These are phyloP conservation scores for Stephania cephalantha DNA, from an alignment of 164 flowering plant species.

Conservation along the genomic window DNA sequence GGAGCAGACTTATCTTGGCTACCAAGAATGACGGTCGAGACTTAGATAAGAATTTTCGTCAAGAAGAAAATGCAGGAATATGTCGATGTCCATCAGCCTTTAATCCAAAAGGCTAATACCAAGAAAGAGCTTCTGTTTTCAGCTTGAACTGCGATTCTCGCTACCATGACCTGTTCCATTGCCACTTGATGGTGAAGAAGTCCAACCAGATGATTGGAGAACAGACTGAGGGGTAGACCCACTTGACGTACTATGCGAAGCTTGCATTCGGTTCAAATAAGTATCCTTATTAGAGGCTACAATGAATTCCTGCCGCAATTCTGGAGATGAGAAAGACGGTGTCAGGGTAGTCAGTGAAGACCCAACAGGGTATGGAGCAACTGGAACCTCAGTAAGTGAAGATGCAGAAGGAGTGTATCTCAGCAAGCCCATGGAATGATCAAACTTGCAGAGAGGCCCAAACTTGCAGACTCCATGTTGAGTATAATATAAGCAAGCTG, in stretches of 20 bases:
- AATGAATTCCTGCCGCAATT: constrained; percentile 48
- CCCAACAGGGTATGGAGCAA: constrained; percentile 88
- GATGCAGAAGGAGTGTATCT: constrained; percentile 95
- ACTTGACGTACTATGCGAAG: constrained; percentile 49
- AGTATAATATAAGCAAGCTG: constrained; percentile 60
- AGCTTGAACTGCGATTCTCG: constrained; percentile 34
- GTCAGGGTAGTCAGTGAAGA: constrained; percentile 71
- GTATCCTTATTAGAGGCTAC: constrained; percentile 50
- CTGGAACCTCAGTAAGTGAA: constrained; percentile 90
- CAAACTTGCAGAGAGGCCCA: constrained; percentile 80
- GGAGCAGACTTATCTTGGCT: constrained; percentile 10
- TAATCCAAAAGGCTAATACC: not conserved
- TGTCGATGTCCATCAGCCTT: not conserved
- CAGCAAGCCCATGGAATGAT: constrained; percentile 69
- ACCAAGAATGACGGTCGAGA: not conserved
- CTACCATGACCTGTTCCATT: constrained; percentile 24
- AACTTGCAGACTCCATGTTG: constrained; percentile 83
- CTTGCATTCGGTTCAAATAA: constrained; percentile 37
- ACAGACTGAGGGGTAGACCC: constrained; percentile 34
- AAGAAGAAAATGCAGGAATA: constrained; percentile 6
- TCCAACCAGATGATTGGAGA: constrained; percentile 35
- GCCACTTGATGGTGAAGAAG: constrained; percentile 34
- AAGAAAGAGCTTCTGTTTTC: constrained; percentile 13
- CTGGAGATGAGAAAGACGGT: constrained; percentile 83
- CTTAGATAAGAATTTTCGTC: not conserved